phyloP scores from a whole-genome alignment of 2,329 filamentous ascomycete genomes.

The Diaporthe ilicicola region DNA sequence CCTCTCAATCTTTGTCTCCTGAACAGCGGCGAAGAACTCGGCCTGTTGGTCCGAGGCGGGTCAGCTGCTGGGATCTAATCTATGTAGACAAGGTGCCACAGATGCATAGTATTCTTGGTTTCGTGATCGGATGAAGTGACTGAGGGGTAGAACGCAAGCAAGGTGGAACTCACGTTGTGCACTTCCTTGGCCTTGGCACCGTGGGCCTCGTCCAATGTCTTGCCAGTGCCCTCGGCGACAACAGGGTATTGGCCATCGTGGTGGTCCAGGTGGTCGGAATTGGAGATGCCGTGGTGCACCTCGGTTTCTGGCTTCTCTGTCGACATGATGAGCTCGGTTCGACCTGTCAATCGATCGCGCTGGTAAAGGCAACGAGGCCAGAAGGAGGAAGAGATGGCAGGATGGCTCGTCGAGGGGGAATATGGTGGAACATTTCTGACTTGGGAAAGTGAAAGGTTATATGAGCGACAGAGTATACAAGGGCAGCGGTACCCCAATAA shows the following conservation, averaged over 20 bases:
- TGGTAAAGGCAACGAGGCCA: background rate
- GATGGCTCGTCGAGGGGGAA: background rate
- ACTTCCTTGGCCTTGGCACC: constrained; percentile 51
- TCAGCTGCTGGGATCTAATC: constrained; percentile 23
- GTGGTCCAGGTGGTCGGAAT: background rate
- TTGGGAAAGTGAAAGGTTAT: constrained; percentile 24
- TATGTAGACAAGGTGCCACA: background rate
- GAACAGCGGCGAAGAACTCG: constrained; percentile 55
- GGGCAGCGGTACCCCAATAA: background rate
- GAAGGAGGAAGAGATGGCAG: background rate
- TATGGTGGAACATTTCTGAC: background rate
- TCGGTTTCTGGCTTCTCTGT: constrained; percentile 29
- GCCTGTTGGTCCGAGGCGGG: constrained; percentile 43
- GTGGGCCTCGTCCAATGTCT: constrained; percentile 38
- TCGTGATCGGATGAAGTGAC: too few species aligned
- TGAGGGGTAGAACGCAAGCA: background rate
- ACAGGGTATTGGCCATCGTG: constrained; percentile 32
- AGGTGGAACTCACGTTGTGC: constrained; percentile 48
- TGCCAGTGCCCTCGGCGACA: constrained; percentile 41
- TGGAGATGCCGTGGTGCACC: constrained; percentile 29
- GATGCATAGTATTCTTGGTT: background rate
- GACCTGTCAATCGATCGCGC: background rate
- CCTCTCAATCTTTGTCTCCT: constrained; percentile 53
- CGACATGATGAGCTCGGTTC: constrained; percentile 29
- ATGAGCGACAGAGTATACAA: background rate